Conservation (phyloP, 495 filamentous ascomycete species). For the Penicillium antarcticum region DNA sequence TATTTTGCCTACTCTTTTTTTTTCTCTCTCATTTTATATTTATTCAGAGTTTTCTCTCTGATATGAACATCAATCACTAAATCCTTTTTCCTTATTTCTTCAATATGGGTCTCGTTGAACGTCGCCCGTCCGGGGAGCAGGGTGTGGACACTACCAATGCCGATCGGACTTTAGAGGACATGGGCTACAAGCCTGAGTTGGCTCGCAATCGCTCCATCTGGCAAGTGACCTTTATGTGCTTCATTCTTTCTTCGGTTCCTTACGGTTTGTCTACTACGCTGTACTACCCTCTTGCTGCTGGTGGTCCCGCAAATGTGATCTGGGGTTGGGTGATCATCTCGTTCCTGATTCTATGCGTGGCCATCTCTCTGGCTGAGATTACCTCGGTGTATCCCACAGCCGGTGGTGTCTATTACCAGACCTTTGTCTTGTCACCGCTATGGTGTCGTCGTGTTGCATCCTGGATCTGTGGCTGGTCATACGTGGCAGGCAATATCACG, state of each 20-base stretch:
- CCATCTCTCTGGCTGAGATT: conserved; percentile 66
- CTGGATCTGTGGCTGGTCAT: conserved; percentile 69
- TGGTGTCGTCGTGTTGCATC: conserved; percentile 56
- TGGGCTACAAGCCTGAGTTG: conserved; percentile 56
- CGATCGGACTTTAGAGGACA: conserved; percentile 26
- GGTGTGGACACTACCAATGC: conserved; percentile 17
- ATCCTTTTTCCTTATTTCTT: background rate
- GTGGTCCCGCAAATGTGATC: conserved; percentile 58
- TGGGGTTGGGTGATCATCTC: conserved; percentile 64
- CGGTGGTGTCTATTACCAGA: conserved; percentile 68
- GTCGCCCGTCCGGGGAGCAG: conserved; percentile 15
- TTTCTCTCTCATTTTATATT: conserved; percentile 1
- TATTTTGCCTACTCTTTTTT: conserved; percentile 1
- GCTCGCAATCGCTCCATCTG: conserved; percentile 49
- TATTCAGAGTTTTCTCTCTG: background rate
- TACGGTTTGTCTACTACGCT: conserved; percentile 63
- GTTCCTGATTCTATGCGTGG: conserved; percentile 61
- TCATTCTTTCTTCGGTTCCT: conserved; percentile 51
- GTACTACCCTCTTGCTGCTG: conserved; percentile 59
- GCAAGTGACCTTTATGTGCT: conserved; percentile 34
- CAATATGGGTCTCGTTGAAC: conserved; percentile 13
- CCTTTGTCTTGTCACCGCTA: conserved; percentile 50
- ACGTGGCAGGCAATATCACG: conserved; percentile 62
- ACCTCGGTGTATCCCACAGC: conserved; percentile 65
- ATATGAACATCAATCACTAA: background rate